Base-by-base conservation (phyloP, 768 basidiomycete species). In the Suillus subaureus region DNA sequence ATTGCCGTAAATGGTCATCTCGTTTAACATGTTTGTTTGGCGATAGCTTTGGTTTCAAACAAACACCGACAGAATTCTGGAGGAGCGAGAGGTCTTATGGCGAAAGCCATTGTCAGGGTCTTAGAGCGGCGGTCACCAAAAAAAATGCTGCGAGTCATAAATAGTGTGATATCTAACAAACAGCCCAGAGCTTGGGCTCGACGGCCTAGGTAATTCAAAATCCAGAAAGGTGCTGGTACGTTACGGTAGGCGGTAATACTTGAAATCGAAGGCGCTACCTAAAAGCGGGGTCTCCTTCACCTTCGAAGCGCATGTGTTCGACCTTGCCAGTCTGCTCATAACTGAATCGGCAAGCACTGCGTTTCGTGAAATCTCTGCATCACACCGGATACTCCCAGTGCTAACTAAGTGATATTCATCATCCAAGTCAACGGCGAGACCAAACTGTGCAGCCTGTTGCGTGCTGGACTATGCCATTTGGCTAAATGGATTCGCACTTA, bases 21-120 rank as follows among this genome's bases (percentile, higher is more conserved):
- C 8, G 9, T 18, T n/a, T n/a, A n/a, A n/a, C n/a, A 23, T 26
- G 42, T 63, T 52, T 65, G 39, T 65, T 65, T 65, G 64, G 64
- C 49, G 33, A 52, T n/a, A 33, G 45, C 64, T 65, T 52, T 9
- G 42, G 43, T 37, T 61, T 37, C 42, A 43, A 43, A 43, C 42
- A 43, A 43, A 43, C 18, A 40, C 40, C n/a, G 40, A 15, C 39
- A 35, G 33, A 35, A 35, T 39, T 13, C 37, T 2, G 39, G 39
- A 40, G 13, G 15, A 40, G 39, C 39, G 13, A 40, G 13, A 35
- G 39, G 39, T 40, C 39, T 40, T 15, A 40, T 35, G 35, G 35
- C 8, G 7, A 35, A 35, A 40, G 39, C 15, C 16, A 40, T 40
- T 40, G 40, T 16, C 40, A 16, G 16, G 40, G 40, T 40, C 40